phyloP scores from a whole-genome alignment of 495 filamentous ascomycete genomes.

The Cercophora scortea region DNA sequence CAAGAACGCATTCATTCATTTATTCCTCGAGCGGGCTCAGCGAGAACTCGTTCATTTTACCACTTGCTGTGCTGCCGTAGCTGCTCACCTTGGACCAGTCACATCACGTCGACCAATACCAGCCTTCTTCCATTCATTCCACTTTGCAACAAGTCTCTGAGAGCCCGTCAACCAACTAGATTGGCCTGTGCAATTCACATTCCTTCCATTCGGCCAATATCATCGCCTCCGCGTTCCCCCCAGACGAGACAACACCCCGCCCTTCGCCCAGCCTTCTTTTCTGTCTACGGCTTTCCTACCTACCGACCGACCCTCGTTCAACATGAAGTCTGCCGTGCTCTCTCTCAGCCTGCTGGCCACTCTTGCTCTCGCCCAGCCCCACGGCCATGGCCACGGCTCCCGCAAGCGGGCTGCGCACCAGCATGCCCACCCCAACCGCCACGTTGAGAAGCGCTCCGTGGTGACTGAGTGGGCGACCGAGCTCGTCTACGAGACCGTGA shows the following conservation, averaged over 20 bases:
- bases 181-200: too few species aligned
- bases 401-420: constrained; percentile 22
- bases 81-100: not conserved
- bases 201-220: too few species aligned
- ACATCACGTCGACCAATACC: not conserved
- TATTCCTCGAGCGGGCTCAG: constrained; percentile 4
- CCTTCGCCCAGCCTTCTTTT: not conserved
- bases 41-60: constrained; percentile 3
- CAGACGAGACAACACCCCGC: not conserved
- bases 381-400: constrained; percentile 33
- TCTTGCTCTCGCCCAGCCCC: constrained; percentile 33
- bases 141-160: not conserved
- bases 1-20: not conserved
- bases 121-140: not conserved
- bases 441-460: constrained; percentile 31
- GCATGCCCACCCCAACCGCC: constrained; percentile 30
- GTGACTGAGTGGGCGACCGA: constrained; percentile 42
- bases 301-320: constrained; percentile 9
- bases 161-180: not conserved
- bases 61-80: not conserved
- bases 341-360: constrained; percentile 35
- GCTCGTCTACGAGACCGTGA: constrained; percentile 41
- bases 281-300: not conserved
- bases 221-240: not conserved
- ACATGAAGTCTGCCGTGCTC: constrained; percentile 42